These are phyloP conservation scores for Leccinum laetum DNA, from an alignment of 1,284 basidiomycete species.

Conservation along the genomic window DNA sequence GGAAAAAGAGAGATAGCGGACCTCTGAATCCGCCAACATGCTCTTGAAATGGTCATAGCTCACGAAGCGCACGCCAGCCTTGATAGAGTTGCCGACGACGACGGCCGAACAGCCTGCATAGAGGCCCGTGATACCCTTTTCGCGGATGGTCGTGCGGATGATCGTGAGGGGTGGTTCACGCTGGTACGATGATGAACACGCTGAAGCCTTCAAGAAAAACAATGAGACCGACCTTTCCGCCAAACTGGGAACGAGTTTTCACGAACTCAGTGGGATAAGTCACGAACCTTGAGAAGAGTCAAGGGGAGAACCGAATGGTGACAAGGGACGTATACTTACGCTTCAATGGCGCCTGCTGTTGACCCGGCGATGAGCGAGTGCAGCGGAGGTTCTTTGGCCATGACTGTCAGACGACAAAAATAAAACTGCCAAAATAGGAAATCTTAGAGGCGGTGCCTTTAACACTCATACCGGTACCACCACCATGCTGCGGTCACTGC, in stretches of 20 bases:
- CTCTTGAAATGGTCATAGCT: conserved; percentile 95
- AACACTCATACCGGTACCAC: neutral
- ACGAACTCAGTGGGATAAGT: conserved; percentile 96
- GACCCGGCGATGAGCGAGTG: conserved; percentile 88
- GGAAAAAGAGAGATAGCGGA: conserved; percentile 28
- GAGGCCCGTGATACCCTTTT: conserved; percentile 74
- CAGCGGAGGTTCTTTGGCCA: conserved; percentile 23
- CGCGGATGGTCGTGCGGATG: conserved; percentile 66
- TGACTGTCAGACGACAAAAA: neutral
- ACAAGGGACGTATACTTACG: conserved; percentile 48
- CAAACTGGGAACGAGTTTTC: conserved; percentile 84
- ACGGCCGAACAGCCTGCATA: conserved; percentile 89
- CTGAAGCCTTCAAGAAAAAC: neutral
- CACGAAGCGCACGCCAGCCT: conserved; percentile 95
- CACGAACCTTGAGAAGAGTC: conserved; percentile 54
- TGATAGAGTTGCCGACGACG: conserved; percentile 86
- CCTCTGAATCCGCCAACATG: conserved; percentile 80
- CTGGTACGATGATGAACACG: conserved; percentile 9
- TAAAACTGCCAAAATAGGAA: neutral
- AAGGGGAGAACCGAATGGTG: neutral
- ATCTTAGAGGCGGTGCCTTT: neutral
- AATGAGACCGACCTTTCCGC: conserved; percentile 57
- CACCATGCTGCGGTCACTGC: neutral
- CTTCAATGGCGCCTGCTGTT: conserved; percentile 94
- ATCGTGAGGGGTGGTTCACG: conserved; percentile 65